Evolutionary conservation across 148 eudicot genomes (phyloP), one percentile per base, ranked within the genome.

Genomic region (Tetragonia tetragonoides): DNA sequence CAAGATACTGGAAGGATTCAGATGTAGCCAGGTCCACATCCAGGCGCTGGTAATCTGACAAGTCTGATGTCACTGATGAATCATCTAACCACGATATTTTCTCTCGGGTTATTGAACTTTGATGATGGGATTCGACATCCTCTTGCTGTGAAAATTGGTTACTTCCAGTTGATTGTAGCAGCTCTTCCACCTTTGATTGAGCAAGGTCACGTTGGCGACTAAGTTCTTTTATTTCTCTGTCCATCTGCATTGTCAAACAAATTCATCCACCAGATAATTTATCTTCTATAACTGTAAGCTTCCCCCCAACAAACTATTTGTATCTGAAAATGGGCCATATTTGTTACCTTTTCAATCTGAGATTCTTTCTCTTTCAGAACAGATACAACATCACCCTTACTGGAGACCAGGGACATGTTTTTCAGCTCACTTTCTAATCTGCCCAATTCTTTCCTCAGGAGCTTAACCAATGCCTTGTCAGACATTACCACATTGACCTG

Each of bases 391-490:
- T 81, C 88, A 60, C 87, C 81, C 59, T 83, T 80, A 37, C 78
- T 16, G 66, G 92, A 69, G 65, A 54, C 77, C 20, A 76, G 68
- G 6, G 76, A 80, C 73, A 91, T 81, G 62, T 73, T 87, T 79
- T 79, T 86, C 79, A 96, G 70, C 81, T 96, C 97, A 21, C 76
- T 78, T 85, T 93, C 98, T 78, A 93, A 70, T 79, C 89, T 87
- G 2, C 89, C 85, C 82, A 96, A 75, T 83, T 96, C 98, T 81
- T 76, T 90, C 77, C 90, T 89, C 47, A 95, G 80, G 34, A 89
- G 97, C 85, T 91, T 91, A 44, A 96, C 97, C 75, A 96, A 86
- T 21, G 98, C 97, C 85, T 96, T 96, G 70, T 96, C 99, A 0
- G 98, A 93, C 95, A 96, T 90, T 39, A 96, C 91, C 23, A 96